Conservation (phyloP, 129 eudicot genomes). For the Kitagawia praeruptora region DNA sequence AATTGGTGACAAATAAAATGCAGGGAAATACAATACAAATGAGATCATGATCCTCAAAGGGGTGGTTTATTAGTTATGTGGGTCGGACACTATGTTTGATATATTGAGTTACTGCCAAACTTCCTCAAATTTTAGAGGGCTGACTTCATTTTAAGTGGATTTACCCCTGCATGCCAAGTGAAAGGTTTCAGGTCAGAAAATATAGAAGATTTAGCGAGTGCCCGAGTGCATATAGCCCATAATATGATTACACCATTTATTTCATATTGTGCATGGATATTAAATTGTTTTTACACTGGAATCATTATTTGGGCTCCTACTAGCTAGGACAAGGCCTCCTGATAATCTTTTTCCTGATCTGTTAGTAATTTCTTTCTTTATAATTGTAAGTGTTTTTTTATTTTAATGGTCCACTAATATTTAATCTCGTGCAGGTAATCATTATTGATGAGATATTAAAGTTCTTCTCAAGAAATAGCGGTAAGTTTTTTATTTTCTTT, state of each 20-base stretch:
- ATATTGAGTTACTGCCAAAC: neutral
- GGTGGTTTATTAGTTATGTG: neutral
- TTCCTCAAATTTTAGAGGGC: neutral
- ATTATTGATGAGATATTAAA: slow-evolving; percentile 92
- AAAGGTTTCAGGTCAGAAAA: neutral
- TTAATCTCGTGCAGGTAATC: slow-evolving; percentile 53
- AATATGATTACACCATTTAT: neutral
- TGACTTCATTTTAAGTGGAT: neutral
- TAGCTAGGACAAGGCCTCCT: neutral
- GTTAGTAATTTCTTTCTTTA: neutral
- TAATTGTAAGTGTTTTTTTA: neutral
- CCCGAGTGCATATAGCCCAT: neutral
- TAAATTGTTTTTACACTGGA: neutral
- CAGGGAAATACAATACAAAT: neutral
- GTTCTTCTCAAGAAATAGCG: slow-evolving; percentile 62
- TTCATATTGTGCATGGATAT: neutral
- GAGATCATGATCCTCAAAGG: neutral
- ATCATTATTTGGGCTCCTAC: neutral
- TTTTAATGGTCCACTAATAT: neutral
- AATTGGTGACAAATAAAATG: neutral
- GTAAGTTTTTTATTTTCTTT: slow-evolving; percentile 13
- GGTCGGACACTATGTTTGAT: neutral
- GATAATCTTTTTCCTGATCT: neutral
- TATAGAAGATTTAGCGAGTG: neutral
- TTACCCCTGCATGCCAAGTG: neutral